Evolutionary conservation across 441 rosid genomes (phyloP).

Genomic region (Erodium moschatum): DNA sequence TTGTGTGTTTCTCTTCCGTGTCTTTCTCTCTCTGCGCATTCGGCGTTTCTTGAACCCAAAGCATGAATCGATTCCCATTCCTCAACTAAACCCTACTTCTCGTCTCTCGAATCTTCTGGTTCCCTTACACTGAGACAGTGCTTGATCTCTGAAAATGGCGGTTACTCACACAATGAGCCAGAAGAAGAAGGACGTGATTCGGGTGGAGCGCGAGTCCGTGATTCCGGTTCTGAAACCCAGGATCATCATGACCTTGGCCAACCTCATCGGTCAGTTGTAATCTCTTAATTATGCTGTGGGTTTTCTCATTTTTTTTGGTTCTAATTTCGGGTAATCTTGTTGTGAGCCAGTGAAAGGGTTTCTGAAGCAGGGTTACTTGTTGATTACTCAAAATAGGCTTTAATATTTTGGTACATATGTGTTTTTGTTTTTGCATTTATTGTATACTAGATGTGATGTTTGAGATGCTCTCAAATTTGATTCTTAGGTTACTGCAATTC

Average conservation of each 20-base stretch:
- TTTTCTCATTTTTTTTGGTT: slow-evolving; percentile 1
- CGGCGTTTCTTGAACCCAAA: not conserved
- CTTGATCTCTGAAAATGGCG: too few relatives aligned
- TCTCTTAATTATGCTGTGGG: too few relatives aligned
- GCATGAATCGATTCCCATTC: slow-evolving; percentile 6
- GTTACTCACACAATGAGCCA: not conserved
- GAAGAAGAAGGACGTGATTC: slow-evolving; percentile 43
- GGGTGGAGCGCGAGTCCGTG: slow-evolving; percentile 65
- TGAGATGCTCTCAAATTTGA: too few relatives aligned
- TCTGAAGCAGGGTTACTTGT: too few relatives aligned
- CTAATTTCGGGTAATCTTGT: too few relatives aligned
- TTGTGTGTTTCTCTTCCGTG: not conserved
- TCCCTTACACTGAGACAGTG: too few relatives aligned
- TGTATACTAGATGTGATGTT: too few relatives aligned
- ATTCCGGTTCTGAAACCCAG: slow-evolving; percentile 69
- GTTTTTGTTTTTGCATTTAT: too few relatives aligned
- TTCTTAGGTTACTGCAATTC: too few relatives aligned
- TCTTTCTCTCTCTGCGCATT: not conserved
- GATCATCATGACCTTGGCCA: slow-evolving; percentile 47
- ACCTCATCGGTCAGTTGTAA: slow-evolving; percentile 37
- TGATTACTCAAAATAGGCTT: too few relatives aligned
- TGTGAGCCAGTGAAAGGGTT: too few relatives aligned
- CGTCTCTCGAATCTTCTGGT: not conserved
- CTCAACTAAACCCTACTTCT: not conserved
- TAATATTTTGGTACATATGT: too few relatives aligned